Evolutionary conservation across 2,329 filamentous ascomycete genomes (phyloP).

Genomic region (Coniochaeta ligniaria): DNA sequence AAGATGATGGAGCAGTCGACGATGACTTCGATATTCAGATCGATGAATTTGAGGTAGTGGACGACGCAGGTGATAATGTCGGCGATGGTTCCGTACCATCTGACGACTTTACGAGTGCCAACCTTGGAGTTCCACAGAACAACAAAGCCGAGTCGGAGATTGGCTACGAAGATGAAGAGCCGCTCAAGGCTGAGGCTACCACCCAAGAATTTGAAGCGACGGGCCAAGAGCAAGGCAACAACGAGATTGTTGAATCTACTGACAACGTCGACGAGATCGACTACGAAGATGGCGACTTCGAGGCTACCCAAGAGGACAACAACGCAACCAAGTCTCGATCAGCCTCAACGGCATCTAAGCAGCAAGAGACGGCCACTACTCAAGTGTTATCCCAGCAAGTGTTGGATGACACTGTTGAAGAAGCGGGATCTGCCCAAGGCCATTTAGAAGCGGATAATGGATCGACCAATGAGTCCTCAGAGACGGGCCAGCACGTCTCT

Average conservation of each 20-base stretch:
- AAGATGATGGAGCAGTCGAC: background rate
- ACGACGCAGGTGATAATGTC: background rate
- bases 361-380: background rate
- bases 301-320: background rate
- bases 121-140: background rate
- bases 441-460: conserved; percentile 1
- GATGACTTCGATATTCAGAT: conserved; percentile 25
- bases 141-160: conserved; percentile 4
- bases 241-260: background rate
- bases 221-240: background rate
- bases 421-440: background rate
- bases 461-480: background rate
- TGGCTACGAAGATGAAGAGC: conserved; percentile 6
- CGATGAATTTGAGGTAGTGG: conserved; percentile 8
- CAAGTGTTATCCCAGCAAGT: background rate
- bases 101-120: background rate
- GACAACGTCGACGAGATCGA: background rate
- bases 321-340: background rate
- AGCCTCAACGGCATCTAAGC: background rate
- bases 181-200: background rate
- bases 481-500: conserved; percentile 3
- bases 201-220: background rate
- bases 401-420: background rate
- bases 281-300: background rate
- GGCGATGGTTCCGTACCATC: background rate